Conservation (phyloP, 345 rosid species). For the Luvunga scandens region DNA sequence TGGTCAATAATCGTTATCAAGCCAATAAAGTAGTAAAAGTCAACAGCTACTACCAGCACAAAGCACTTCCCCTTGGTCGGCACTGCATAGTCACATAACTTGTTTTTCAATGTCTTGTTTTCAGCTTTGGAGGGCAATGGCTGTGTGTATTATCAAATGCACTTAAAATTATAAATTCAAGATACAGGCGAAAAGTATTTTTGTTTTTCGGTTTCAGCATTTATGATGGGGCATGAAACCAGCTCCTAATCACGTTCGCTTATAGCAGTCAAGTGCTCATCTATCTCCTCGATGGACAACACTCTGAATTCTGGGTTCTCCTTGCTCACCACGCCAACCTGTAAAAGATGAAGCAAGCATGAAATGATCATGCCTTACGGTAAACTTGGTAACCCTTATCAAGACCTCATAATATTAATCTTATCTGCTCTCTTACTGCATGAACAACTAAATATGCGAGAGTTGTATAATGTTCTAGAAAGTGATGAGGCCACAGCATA, state of each 20-base stretch:
- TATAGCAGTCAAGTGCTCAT: slow-evolving; percentile 62
- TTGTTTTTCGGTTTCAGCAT: neutral
- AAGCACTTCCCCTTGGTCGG: neutral
- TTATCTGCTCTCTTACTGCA: neutral
- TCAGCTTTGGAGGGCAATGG: neutral
- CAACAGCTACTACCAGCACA: neutral
- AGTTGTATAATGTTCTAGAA: neutral
- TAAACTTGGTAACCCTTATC: neutral
- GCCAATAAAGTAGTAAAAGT: neutral
- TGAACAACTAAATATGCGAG: neutral
- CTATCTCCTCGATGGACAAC: slow-evolving; percentile 55
- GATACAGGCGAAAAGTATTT: neutral
- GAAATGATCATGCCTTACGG: neutral
- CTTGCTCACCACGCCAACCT: slow-evolving; percentile 68
- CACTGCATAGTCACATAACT: neutral
- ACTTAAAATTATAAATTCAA: neutral
- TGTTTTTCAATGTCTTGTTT: neutral
- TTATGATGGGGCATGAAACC: neutral
- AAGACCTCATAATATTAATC: neutral
- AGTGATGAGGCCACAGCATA: neutral
- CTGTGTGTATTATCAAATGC: neutral
- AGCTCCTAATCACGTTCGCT: slow-evolving; percentile 51
- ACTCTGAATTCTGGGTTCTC: slow-evolving; percentile 44
- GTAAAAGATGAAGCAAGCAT: neutral
- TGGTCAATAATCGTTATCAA: neutral